phyloP scores from a whole-genome alignment of 768 basidiomycete genomes.

The Candolleomyces aberdarensis region DNA sequence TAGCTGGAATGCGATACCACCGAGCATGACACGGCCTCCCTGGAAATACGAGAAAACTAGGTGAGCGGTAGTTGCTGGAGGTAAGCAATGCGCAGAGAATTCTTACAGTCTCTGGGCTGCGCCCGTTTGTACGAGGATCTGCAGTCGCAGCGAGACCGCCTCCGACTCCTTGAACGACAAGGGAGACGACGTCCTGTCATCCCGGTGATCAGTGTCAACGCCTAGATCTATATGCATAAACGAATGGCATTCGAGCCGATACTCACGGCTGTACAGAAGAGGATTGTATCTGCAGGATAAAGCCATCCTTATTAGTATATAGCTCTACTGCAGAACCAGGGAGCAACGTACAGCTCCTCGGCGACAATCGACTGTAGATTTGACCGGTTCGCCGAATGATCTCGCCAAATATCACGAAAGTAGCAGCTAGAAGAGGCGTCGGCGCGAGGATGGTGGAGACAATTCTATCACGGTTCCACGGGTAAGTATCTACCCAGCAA shows the following conservation, averaged over 20 bases:
- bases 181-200: conserved; percentile 42
- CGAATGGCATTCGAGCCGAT: too few species aligned
- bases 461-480: conserved; percentile 24
- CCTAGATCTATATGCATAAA: background rate
- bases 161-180: conserved; percentile 55
- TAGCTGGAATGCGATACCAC: conserved; percentile 60
- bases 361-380: conserved; percentile 46
- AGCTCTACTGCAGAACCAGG: background rate
- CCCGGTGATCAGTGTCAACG: background rate
- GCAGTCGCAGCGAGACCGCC: conserved; percentile 45
- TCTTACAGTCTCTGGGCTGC: conserved; percentile 13
- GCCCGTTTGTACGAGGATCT: background rate
- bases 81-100: background rate
- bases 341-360: conserved; percentile 35
- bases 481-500: background rate
- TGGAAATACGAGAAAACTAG: background rate
- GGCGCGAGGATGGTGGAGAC: conserved; percentile 49
- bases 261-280: conserved; percentile 39
- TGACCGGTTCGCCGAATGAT: conserved; percentile 43
- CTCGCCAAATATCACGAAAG: conserved; percentile 50
- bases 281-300: conserved; percentile 32
- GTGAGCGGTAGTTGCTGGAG: background rate
- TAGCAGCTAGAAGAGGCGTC: conserved; percentile 54
- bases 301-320: background rate
- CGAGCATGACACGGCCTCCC: conserved; percentile 52